phyloP scores from a whole-genome alignment of 2,329 filamentous ascomycete genomes.

The Fusarium setosum region DNA sequence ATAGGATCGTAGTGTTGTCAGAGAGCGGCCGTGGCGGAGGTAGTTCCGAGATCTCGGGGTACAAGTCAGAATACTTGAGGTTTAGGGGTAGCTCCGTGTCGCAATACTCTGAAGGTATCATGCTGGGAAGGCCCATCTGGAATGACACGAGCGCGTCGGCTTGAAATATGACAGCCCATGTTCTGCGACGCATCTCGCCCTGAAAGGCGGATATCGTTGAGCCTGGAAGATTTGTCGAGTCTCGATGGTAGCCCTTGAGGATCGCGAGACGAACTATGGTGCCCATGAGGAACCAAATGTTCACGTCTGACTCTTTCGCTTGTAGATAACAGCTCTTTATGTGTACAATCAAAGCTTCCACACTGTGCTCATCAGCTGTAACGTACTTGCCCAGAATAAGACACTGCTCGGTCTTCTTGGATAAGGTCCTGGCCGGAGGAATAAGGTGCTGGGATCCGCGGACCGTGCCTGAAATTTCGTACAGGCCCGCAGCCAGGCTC shows the following conservation, averaged over 20 bases:
- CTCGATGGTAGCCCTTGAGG: conserved; percentile 61
- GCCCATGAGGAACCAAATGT: conserved; percentile 58
- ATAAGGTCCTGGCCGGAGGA: conserved; percentile 23
- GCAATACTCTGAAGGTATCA: conserved; percentile 47
- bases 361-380: conserved; percentile 51
- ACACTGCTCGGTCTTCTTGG: conserved; percentile 51
- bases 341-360: conserved; percentile 58
- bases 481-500: conserved; percentile 50
- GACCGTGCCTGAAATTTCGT: conserved; percentile 34
- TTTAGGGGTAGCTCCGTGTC: conserved; percentile 37
- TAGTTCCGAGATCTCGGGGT: conserved; percentile 4
- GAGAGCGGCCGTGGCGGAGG: conserved; percentile 30
- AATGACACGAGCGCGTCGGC: conserved; percentile 59
- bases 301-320: conserved; percentile 46
- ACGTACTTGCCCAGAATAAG: conserved; percentile 58
- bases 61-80: conserved; percentile 33
- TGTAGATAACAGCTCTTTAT: conserved; percentile 48
- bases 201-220: conserved; percentile 53
- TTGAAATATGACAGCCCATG: conserved; percentile 57
- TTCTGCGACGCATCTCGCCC: conserved; percentile 59
- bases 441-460: conserved; percentile 35
- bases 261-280: conserved; percentile 58
- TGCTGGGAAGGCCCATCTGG: conserved; percentile 60
- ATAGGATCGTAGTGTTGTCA: conserved; percentile 34
- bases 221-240: conserved; percentile 51